phyloP scores from a whole-genome alignment of 371 early-diverging fungal species.

The Mucor irregularis region DNA sequence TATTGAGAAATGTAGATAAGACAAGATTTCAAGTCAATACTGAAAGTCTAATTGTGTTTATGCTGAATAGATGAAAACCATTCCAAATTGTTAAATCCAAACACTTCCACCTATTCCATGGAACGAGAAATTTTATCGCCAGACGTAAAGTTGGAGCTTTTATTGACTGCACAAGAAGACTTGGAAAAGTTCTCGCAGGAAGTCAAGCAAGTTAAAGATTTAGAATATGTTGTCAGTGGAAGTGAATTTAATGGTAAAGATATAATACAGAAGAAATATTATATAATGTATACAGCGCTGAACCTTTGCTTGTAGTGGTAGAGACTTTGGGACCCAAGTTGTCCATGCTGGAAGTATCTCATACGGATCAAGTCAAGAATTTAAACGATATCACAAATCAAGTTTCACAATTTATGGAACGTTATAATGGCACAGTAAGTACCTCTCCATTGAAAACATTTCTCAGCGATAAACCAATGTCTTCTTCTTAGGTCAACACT shows the following conservation, averaged over 20 bases:
- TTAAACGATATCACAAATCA: constrained; percentile 42
- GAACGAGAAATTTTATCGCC: constrained; percentile 55
- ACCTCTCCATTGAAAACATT: background rate
- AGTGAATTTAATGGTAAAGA: constrained; percentile 14
- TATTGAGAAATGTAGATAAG: constrained; percentile 53
- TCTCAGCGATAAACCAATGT: background rate
- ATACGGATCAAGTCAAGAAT: constrained; percentile 49
- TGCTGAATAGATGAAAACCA: constrained; percentile 38
- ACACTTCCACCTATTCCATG: constrained; percentile 42
- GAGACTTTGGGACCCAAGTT: constrained; percentile 50
- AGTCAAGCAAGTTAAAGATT: constrained; percentile 56
- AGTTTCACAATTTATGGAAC: constrained; percentile 50
- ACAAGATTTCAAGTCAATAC: background rate
- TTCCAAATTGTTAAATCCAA: constrained; percentile 46
- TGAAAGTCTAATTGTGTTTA: background rate
- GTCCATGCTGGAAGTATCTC: constrained; percentile 47
- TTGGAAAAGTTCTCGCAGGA: constrained; percentile 52
- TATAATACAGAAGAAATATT: background rate
- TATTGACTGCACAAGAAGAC: constrained; percentile 57
- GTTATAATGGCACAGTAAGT: constrained; percentile 55
- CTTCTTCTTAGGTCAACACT: constrained; percentile 53
- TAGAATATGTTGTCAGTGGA: constrained; percentile 55
- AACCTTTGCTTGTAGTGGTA: constrained; percentile 27
- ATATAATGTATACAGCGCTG: background rate
- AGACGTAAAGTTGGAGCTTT: constrained; percentile 58